Percentiles rank a stretch among this genome's conserved stretches.
Conservation (phyloP, 2,329 filamentous ascomycete genomes). For the Furcasterigmium sp. region DNA sequence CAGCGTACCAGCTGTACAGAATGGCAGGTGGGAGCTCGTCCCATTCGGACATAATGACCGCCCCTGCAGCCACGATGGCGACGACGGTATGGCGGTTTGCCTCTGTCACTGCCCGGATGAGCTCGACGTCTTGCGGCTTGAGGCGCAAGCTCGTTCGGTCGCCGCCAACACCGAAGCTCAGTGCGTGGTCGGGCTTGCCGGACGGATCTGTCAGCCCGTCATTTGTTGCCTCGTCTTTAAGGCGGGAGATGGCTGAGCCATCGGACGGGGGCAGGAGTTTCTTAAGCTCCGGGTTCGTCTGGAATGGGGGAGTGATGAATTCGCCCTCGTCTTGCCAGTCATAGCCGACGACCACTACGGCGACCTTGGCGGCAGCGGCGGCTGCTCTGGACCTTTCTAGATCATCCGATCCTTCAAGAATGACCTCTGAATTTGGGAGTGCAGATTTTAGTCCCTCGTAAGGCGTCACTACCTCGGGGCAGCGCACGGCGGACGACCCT, state of each 20-base stretch:
- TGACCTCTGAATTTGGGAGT: conserved; percentile 1
- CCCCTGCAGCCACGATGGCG: conserved; percentile 11
- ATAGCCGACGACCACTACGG: conserved; percentile 14
- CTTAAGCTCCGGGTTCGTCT: conserved; percentile 3
- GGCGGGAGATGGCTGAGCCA: not conserved
- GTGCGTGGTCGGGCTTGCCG: conserved; percentile 4
- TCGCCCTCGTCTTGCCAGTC: conserved; percentile 13
- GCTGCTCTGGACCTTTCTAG: not conserved
- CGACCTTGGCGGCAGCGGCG: conserved; percentile 7
- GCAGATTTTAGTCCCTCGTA: conserved; percentile 10
- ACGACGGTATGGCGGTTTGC: conserved; percentile 10
- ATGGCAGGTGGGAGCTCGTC: conserved; percentile 8
- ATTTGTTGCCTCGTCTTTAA: not conserved
- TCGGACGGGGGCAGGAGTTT: conserved; percentile 6
- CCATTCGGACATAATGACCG: conserved; percentile 15
- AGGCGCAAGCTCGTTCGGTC: conserved; percentile 12
- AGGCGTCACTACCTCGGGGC: conserved; percentile 6
- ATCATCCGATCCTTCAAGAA: conserved; percentile 5
- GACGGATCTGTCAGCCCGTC: not conserved
- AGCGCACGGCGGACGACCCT: conserved; percentile 12
- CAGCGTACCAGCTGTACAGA: conserved; percentile 14
- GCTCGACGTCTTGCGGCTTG: conserved; percentile 9
- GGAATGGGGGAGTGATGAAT: conserved; percentile 10
- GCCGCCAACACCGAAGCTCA: conserved; percentile 11
- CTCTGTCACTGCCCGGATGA: conserved; percentile 9